Conservation (phyloP, 2,329 filamentous ascomycete species). For the Aspergillus phoenicis region DNA sequence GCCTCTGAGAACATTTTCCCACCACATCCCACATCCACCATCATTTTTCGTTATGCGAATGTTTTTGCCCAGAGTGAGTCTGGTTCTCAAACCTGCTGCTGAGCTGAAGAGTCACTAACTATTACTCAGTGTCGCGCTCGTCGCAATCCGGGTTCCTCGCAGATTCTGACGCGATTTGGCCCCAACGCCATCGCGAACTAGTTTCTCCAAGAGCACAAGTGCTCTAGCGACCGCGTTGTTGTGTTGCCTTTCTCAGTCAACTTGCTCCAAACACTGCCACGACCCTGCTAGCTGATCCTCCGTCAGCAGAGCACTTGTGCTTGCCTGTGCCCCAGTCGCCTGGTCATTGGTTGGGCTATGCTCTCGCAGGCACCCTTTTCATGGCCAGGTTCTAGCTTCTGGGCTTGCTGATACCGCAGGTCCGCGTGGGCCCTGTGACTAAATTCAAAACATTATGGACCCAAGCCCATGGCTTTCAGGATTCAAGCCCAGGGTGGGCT, state of each 20-base stretch:
- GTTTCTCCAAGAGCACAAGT: slow-evolving; percentile 2
- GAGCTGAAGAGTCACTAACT: background rate
- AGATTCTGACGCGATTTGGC: slow-evolving; percentile 11
- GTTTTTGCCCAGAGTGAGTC: background rate
- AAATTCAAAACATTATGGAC: slow-evolving; percentile 7
- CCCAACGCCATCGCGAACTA: slow-evolving; percentile 11
- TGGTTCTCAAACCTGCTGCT: background rate
- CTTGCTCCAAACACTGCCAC: slow-evolving; percentile 3
- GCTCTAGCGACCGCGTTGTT: background rate
- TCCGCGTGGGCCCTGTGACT: slow-evolving; percentile 6
- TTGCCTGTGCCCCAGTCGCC: background rate
- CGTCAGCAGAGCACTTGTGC: background rate
- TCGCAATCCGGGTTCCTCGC: background rate
- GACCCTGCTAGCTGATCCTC: background rate
- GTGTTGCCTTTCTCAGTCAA: background rate
- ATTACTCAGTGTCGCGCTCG: background rate
- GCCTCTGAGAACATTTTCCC: too few relatives aligned
- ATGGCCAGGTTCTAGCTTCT: slow-evolving; percentile 2
- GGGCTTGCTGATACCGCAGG: background rate
- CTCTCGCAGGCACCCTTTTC: background rate
- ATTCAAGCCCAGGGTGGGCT: background rate
- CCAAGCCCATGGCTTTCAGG: background rate
- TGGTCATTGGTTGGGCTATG: background rate
- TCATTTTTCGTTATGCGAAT: background rate
- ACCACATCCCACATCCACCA: background rate